Conservation (phyloP, 352 stramenopile genomes). For the Globisporangium radiosum region DNA sequence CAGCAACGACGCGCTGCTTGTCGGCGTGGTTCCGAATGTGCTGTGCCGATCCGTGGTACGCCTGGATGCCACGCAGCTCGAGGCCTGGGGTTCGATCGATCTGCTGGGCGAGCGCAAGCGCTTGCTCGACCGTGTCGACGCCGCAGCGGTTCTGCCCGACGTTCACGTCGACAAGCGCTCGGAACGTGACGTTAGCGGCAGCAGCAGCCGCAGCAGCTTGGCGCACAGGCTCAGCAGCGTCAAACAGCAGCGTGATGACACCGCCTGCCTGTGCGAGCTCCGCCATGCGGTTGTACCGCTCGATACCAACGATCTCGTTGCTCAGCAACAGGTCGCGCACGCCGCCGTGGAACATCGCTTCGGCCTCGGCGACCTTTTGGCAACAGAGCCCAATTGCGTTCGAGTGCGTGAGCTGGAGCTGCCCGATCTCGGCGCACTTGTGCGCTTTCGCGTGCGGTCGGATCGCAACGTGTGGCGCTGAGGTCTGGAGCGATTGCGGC, state of each 20-base stretch:
- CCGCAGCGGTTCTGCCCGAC: constrained; percentile 72
- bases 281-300: constrained; percentile 50
- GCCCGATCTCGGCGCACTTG: constrained; percentile 49
- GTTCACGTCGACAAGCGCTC: constrained; percentile 65
- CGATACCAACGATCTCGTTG: constrained; percentile 49
- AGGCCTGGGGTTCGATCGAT: constrained; percentile 24
- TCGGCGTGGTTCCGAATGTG: constrained; percentile 58
- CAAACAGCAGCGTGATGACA: constrained; percentile 57
- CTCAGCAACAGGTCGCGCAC: constrained; percentile 55
- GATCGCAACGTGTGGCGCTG: constrained; percentile 27
- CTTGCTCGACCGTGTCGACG: constrained; percentile 43
- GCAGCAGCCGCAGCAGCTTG: constrained; percentile 30
- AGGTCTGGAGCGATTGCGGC: constrained; percentile 22
- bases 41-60: constrained; percentile 67
- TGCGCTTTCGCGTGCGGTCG: constrained; percentile 71
- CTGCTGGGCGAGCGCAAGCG: constrained; percentile 26
- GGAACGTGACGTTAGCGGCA: constrained; percentile 25
- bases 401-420: constrained; percentile 38
- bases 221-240: constrained; percentile 32
- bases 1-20: constrained; percentile 35
- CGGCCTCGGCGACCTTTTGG: constrained; percentile 63
- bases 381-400: constrained; percentile 52
- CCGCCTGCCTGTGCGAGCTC: constrained; percentile 24
- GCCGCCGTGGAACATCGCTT: constrained; percentile 62
- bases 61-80: constrained; percentile 49